A percentile compares a stretch with the other conserved stretches of the same genome.
These are phyloP conservation scores for Talaromyces atroroseus DNA, from an alignment of 2,329 filamentous ascomycete genomes.

Conservation along the genomic window DNA sequence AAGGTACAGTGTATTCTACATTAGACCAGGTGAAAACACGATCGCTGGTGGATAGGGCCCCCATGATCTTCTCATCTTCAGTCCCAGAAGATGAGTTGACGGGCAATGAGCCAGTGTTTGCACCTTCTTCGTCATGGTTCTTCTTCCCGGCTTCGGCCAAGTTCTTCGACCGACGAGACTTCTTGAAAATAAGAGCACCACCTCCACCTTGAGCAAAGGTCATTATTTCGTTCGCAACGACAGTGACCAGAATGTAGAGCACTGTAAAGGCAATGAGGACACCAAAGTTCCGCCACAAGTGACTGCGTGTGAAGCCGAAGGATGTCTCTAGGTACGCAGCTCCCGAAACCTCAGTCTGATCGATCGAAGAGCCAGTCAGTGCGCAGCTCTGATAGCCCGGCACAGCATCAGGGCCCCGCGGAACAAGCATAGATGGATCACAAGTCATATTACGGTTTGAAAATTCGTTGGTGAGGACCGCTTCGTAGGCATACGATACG, in stretches of 20 bases:
- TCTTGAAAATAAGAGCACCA: conserved; percentile 68
- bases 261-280: conserved; percentile 70
- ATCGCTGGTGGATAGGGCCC: conserved; percentile 42
- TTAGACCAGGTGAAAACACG: conserved; percentile 67
- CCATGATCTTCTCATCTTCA: conserved; percentile 11
- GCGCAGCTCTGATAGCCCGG: conserved; percentile 58
- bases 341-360: conserved; percentile 49
- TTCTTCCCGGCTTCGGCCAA: conserved; percentile 23
- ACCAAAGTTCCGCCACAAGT: conserved; percentile 70
- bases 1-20: conserved; percentile 67
- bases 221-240: conserved; percentile 63
- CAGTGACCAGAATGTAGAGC: conserved; percentile 67
- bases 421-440: conserved; percentile 53
- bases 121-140: conserved; percentile 14
- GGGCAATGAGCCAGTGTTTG: neutral
- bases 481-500: conserved; percentile 59
- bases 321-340: conserved; percentile 49
- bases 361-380: conserved; percentile 52
- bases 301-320: conserved; percentile 52
- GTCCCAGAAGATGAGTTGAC: conserved; percentile 7
- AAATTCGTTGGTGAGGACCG: conserved; percentile 63
- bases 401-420: conserved; percentile 48
- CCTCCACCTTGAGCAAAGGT: conserved; percentile 58
- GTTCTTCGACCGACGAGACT: conserved; percentile 45
- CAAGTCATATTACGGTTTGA: conserved; percentile 54